Evolutionary conservation across 208 protist genomes (phyloP).

Genomic region (Leishmania gerbilli): DNA sequence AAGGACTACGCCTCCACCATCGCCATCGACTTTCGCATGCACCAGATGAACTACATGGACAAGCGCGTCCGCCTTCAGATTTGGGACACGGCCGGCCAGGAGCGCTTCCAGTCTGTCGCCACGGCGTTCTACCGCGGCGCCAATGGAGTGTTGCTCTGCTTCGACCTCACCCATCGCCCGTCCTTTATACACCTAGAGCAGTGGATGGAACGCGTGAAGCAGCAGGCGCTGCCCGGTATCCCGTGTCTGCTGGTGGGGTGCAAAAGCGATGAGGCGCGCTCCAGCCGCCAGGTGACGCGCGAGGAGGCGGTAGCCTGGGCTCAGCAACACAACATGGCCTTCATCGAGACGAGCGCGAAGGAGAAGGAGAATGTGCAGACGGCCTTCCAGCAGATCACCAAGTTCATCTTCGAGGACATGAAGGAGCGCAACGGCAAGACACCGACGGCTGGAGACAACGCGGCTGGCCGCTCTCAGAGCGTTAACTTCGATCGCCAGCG

Average conservation of each 20-base stretch:
- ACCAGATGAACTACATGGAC: constrained; percentile 91
- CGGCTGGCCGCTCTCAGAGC: constrained; percentile 48
- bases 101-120: constrained; percentile 92
- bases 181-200: constrained; percentile 96
- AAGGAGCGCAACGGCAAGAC: constrained; percentile 80
- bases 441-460: constrained; percentile 37
- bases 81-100: constrained; percentile 93
- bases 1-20: constrained; percentile 90
- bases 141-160: constrained; percentile 96
- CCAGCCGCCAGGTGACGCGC: constrained; percentile 74
- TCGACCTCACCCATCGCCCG: constrained; percentile 97
- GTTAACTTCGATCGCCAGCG: constrained; percentile 51
- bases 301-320: constrained; percentile 89
- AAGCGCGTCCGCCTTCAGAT: constrained; percentile 92
- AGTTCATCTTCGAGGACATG: constrained; percentile 89
- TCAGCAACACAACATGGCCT: constrained; percentile 84
- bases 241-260: constrained; percentile 96
- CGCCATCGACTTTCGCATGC: constrained; percentile 91
- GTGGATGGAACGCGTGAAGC: constrained; percentile 97
- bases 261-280: constrained; percentile 95
- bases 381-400: constrained; percentile 92
- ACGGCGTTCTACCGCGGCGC: constrained; percentile 94
- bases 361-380: constrained; percentile 91
- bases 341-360: constrained; percentile 93
- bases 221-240: constrained; percentile 92